Evolutionary conservation across 2,329 filamentous ascomycete species (phyloP), one percentile per base, ranked within the genome.

Genomic region (Pestalotiopsis sp.): DNA sequence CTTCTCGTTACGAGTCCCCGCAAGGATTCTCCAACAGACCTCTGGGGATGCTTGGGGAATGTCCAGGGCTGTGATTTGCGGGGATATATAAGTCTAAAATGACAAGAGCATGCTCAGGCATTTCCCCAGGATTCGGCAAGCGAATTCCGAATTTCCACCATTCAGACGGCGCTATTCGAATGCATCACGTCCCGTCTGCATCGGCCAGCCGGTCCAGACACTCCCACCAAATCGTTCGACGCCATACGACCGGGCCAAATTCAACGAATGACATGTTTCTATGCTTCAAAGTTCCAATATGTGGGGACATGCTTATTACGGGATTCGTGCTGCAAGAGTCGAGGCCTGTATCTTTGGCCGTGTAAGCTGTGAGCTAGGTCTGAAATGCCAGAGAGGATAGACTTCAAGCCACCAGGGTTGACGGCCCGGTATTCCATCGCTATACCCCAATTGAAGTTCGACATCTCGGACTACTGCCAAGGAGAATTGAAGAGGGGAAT

Each of bases 141-240:
- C 31, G 59, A 38, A 17, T 62, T 17, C 38, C 38, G 12, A 49
- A 49, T 64, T 49, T 64, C 62, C 62, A 64, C 62, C 62, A 64
- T n/a, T 64, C 62, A 64, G 9, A 2, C 62, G 9, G 5, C 62
- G 12, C n/a, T 36, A 39, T 13, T 49, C 20, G 13, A 36, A 23
- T 49, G 62, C 62, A 64, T 64, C 38, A 36, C 49, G 39, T 11
- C 23, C 13, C 14, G 4, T 13, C 27, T 14, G 23, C 49, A 36
- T 64, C 62, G 62, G 62, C 20, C 23, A 49, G 38, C 62, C 39
- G 62, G 62, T 52, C 62, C 62, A 45, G 41, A 64, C 38, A 31
- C 6, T 36, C 59, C 59, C 59, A 36, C 59, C 59, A 41, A 39
- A 62, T 38, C 59, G 59, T 36, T 20, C 31, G 27, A 62, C 13